Conservation (phyloP, 768 basidiomycete genomes). For the Lentinula aciculospora region DNA sequence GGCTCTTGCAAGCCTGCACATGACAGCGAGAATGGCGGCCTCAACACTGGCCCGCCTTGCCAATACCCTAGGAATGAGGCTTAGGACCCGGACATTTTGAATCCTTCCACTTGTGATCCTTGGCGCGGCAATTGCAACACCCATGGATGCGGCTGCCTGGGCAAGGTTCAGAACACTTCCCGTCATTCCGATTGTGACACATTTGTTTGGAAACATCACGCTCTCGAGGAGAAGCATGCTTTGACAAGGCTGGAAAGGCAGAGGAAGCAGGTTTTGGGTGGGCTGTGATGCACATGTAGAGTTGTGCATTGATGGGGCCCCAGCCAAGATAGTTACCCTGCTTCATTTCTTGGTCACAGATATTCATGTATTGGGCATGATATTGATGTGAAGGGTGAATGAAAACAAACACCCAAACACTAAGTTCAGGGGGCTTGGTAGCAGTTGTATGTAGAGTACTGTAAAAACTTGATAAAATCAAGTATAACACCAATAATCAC, state of each 20-base stretch:
- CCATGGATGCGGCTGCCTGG: conserved; percentile 8
- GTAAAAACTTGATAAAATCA: too few relatives aligned
- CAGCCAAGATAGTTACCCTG: too few relatives aligned
- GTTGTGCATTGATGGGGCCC: conserved; percentile 7
- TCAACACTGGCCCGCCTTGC: conserved; percentile 13
- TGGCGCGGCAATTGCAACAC: conserved; percentile 9
- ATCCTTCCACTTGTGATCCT: not conserved
- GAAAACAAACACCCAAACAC: too few relatives aligned
- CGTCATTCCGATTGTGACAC: conserved; percentile 11
- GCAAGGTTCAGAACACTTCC: conserved; percentile 11
- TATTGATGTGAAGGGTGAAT: too few relatives aligned
- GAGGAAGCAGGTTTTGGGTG: conserved; percentile 9
- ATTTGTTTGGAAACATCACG: conserved; percentile 6
- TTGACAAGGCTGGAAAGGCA: not conserved
- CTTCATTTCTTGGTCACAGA: conserved; percentile 13
- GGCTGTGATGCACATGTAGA: not conserved
- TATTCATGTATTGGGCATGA: conserved; percentile 11
- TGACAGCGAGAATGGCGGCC: conserved; percentile 9
- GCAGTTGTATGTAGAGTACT: too few relatives aligned
- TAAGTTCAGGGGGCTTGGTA: too few relatives aligned
- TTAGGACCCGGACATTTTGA: not conserved
- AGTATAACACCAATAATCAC: too few relatives aligned
- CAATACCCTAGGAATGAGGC: conserved; percentile 7
- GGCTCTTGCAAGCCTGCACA: conserved; percentile 13
- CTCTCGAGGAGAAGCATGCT: not conserved